A percentile compares a stretch with the other conserved stretches of the same genome.
Conservation (phyloP, 495 filamentous ascomycete genomes). For the Podospora tetraspora region DNA sequence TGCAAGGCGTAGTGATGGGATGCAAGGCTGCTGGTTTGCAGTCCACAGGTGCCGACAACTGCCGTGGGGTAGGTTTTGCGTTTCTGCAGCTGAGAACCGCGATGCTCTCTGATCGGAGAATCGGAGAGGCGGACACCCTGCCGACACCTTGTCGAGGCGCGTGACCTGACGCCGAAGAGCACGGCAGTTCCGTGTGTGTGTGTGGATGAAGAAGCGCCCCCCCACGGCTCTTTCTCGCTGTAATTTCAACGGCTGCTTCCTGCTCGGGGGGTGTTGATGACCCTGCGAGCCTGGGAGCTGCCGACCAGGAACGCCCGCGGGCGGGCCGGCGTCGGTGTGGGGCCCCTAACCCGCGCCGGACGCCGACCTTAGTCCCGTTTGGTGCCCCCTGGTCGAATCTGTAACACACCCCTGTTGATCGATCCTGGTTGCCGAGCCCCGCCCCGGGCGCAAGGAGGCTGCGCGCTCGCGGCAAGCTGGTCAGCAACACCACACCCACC, state of each 20-base stretch:
- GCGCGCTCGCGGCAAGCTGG: neutral
- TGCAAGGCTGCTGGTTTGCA: neutral
- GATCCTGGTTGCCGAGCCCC: slow-evolving; percentile 24
- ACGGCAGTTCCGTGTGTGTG: neutral
- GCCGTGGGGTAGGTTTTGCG: neutral
- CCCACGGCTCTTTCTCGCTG: slow-evolving; percentile 38
- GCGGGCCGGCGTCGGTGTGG: slow-evolving; percentile 1
- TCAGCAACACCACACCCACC: slow-evolving; percentile 5
- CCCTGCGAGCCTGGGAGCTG: neutral
- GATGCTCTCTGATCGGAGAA: too few relatives aligned
- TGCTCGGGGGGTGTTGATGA: slow-evolving; percentile 3
- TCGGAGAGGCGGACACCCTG: too few relatives aligned
- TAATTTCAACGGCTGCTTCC: slow-evolving; percentile 31
- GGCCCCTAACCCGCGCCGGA: neutral
- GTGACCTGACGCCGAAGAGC: neutral
- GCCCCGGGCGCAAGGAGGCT: neutral
- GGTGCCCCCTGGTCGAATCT: slow-evolving; percentile 26
- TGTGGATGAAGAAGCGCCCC: slow-evolving; percentile 9
- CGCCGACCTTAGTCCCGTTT: slow-evolving; percentile 9
- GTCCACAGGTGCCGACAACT: slow-evolving; percentile 9
- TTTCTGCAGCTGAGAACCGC: too few relatives aligned
- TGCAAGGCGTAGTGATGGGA: neutral
- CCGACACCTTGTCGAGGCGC: neutral
- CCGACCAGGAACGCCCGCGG: neutral
- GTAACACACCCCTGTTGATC: slow-evolving; percentile 29